Evolutionary conservation across 192 early-diverging fungal species (phyloP).

Genomic region (Gaertneriomyces semiglobifer): DNA sequence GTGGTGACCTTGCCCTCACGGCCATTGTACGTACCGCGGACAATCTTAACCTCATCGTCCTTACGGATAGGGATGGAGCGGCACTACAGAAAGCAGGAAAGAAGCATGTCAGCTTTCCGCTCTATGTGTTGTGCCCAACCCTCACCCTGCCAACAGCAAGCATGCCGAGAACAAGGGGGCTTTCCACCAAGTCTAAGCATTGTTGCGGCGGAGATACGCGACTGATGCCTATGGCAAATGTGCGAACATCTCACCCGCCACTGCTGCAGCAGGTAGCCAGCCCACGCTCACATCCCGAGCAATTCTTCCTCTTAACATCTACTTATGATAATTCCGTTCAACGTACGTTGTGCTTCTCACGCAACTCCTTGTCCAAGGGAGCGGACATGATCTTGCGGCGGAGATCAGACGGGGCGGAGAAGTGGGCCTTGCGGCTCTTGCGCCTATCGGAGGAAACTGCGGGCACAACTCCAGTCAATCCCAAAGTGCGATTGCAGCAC

Average conservation of each 20-base stretch:
- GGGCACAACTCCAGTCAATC: no score
- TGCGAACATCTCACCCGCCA: no score
- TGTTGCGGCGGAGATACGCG: no score
- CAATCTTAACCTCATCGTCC: slow-evolving; percentile 96
- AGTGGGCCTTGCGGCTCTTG: slow-evolving; percentile 76
- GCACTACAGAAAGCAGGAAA: slow-evolving; percentile 44
- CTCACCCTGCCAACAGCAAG: slow-evolving; percentile 9
- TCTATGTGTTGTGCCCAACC: slow-evolving; percentile 22
- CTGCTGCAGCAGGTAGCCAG: no score
- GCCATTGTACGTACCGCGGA: slow-evolving; percentile 95
- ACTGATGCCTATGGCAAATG: no score
- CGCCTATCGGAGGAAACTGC: slow-evolving; percentile 35
- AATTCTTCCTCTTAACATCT: no score
- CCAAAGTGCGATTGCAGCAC: no score
- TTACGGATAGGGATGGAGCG: slow-evolving; percentile 95
- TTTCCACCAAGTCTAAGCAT: slow-evolving; percentile 16
- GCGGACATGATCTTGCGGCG: slow-evolving; percentile 97
- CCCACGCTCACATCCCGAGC: no score
- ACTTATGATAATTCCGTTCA: no score
- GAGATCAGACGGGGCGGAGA: slow-evolving; percentile 90
- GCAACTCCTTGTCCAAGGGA: slow-evolving; percentile 95
- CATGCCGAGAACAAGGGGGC: slow-evolving; percentile 12
- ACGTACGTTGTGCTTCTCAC: slow-evolving; percentile 89
- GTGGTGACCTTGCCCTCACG: slow-evolving; percentile 93
- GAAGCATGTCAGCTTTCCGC: background rate